A percentile compares a stretch with the other conserved stretches of the same genome.
Evolutionary conservation across 139 green algal genomes (phyloP).

Genomic region (Haematococcus lacustris): DNA sequence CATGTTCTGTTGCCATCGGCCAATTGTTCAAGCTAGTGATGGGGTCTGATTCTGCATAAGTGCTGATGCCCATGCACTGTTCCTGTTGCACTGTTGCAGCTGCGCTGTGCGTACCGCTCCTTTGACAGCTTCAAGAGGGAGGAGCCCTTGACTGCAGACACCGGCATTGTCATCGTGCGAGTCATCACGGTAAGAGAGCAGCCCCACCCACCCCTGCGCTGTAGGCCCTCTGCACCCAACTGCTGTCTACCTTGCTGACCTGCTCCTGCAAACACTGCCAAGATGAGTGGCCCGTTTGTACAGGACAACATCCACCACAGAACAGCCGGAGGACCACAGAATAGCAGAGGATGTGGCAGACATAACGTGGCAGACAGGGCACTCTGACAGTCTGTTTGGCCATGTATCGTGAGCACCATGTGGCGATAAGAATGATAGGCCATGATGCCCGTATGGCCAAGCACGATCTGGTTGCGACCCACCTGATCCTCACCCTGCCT

Average conservation of each 20-base stretch:
- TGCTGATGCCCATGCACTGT: background rate
- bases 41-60: background rate
- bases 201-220: too few relatives aligned
- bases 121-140: slow-evolving; percentile 2
- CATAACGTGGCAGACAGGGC: background rate
- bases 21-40: background rate
- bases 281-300: too few relatives aligned
- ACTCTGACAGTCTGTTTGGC: background rate
- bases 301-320: too few relatives aligned
- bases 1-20: background rate
- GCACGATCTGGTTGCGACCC: background rate
- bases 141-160: background rate
- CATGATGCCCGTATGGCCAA: background rate
- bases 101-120: slow-evolving; percentile 1
- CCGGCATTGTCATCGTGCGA: background rate
- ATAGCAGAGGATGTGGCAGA: too few relatives aligned
- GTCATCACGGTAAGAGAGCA: background rate
- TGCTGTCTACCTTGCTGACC: too few relatives aligned
- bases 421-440: background rate
- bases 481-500: background rate
- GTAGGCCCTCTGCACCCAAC: too few relatives aligned
- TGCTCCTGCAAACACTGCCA: too few relatives aligned
- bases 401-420: background rate
- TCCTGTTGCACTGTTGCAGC: background rate
- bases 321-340: too few relatives aligned